Evolutionary conservation across 2,329 filamentous ascomycete genomes (phyloP).

Genomic region (Phaeosphaeria sp.): DNA sequence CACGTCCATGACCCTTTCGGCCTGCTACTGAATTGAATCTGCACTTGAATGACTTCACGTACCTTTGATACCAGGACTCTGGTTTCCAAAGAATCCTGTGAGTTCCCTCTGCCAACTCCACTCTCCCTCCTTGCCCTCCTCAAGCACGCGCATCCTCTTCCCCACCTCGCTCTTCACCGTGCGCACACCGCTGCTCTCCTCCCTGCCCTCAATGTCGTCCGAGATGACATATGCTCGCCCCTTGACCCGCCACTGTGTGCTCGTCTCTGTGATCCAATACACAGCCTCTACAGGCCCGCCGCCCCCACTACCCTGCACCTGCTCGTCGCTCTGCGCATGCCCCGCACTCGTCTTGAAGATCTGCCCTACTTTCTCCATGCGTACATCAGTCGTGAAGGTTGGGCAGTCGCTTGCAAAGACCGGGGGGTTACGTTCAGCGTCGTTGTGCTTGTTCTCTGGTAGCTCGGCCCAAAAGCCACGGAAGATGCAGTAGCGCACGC

Average conservation of each 20-base stretch:
- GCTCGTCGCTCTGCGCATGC: constrained; percentile 53
- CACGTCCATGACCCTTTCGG: not conserved
- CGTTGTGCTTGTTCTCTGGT: constrained; percentile 74
- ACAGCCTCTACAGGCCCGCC: constrained; percentile 80
- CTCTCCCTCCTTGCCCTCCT: constrained; percentile 51
- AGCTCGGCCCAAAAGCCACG: constrained; percentile 83
- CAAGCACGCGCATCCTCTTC: constrained; percentile 66
- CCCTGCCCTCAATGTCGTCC: constrained; percentile 66
- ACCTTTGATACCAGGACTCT: constrained; percentile 80
- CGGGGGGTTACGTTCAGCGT: constrained; percentile 72
- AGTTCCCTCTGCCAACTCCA: constrained; percentile 85
- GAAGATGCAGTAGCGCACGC: constrained; percentile 81
- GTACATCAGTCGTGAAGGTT: constrained; percentile 84
- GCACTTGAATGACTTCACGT: constrained; percentile 20
- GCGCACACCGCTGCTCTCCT: constrained; percentile 60
- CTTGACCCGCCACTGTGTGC: constrained; percentile 84
- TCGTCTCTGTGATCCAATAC: constrained; percentile 76
- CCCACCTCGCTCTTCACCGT: constrained; percentile 67
- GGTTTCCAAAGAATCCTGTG: constrained; percentile 87
- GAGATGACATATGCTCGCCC: constrained; percentile 79
- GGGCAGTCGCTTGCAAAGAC: constrained; percentile 78
- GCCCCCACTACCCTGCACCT: constrained; percentile 61
- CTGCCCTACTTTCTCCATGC: constrained; percentile 84
- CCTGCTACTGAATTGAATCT: not conserved
- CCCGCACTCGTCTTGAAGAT: constrained; percentile 63